These are phyloP conservation scores for Penicillium glabrum DNA, from an alignment of 2,329 filamentous ascomycete species.

Conservation along the genomic window DNA sequence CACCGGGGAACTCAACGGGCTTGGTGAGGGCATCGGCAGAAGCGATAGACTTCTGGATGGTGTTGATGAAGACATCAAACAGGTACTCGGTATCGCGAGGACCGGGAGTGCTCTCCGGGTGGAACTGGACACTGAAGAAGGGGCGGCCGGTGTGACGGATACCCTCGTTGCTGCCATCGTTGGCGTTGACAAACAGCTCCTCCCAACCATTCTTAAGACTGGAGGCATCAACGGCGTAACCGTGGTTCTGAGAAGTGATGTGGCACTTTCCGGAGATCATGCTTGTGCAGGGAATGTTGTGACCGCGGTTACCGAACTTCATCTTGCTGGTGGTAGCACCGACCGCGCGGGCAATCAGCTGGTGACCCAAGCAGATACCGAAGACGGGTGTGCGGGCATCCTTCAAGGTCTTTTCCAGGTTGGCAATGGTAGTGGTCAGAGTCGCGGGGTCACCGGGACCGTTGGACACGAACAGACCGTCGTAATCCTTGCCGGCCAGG, in stretches of 20 bases:
- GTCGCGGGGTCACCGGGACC: slow-evolving; percentile 93
- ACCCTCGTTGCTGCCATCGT: slow-evolving; percentile 97
- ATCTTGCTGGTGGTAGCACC: slow-evolving; percentile 89
- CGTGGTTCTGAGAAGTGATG: slow-evolving; percentile 98
- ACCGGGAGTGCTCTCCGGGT: slow-evolving; percentile 94
- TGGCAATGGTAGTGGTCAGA: slow-evolving; percentile 73
- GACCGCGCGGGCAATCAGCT: slow-evolving; percentile 83
- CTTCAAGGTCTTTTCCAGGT: slow-evolving; percentile 73
- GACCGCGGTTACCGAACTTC: slow-evolving; percentile 98
- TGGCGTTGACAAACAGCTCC: slow-evolving; percentile 96
- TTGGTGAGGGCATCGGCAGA: slow-evolving; percentile 66
- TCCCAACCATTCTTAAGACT: slow-evolving; percentile 78
- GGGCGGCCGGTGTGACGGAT: slow-evolving; percentile 83
- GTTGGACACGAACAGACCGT: slow-evolving; percentile 97
- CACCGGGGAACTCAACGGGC: slow-evolving; percentile 85
- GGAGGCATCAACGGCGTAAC: slow-evolving; percentile 83
- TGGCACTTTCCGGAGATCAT: slow-evolving; percentile 95
- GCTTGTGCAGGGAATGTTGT: slow-evolving; percentile 98
- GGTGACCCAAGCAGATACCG: slow-evolving; percentile 94
- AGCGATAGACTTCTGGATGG: slow-evolving; percentile 70
- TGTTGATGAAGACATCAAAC: slow-evolving; percentile 93
- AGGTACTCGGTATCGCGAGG: slow-evolving; percentile 94
- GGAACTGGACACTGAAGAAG: slow-evolving; percentile 99
- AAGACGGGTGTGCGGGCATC: slow-evolving; percentile 85
- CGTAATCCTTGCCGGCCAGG: slow-evolving; percentile 78